These are phyloP conservation scores for Euryodendron excelsum DNA, from an alignment of 148 eudicot genomes.

Conservation along the genomic window DNA sequence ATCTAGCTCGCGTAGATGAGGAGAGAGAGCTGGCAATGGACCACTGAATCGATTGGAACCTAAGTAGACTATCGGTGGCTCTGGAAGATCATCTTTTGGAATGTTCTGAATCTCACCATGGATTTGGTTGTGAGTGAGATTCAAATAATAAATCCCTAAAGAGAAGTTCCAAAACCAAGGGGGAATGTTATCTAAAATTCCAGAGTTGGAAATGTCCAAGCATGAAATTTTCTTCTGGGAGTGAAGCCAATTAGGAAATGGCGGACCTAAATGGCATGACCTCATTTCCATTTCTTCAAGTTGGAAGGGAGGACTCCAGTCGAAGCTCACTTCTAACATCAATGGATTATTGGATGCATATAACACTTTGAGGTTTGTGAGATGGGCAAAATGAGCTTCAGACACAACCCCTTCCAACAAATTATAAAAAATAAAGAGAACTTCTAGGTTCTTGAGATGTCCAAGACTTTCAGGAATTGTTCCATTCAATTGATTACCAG, in stretches of 20 bases:
- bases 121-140: neutral
- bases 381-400: constrained; percentile 4
- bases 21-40: neutral
- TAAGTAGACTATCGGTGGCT: neutral
- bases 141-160: neutral
- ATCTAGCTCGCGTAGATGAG: neutral
- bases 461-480: constrained; percentile 11
- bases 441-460: constrained; percentile 1
- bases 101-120: neutral
- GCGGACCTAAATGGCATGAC: constrained; percentile 4
- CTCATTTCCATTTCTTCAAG: neutral
- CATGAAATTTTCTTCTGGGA: neutral
- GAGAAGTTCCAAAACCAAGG: neutral
- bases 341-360: neutral
- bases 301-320: constrained; percentile 17
- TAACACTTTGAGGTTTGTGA: neutral
- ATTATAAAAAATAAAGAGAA: neutral
- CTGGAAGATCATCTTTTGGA: no score
- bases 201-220: neutral
- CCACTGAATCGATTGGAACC: neutral
- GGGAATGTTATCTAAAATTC: neutral
- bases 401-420: constrained; percentile 15
- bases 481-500: constrained; percentile 1
- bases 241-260: neutral
- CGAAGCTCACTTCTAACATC: neutral